Evolutionary conservation across 2,329 filamentous ascomycete genomes (phyloP).

Genomic region (Ceratocystiopsis brevicomis): DNA sequence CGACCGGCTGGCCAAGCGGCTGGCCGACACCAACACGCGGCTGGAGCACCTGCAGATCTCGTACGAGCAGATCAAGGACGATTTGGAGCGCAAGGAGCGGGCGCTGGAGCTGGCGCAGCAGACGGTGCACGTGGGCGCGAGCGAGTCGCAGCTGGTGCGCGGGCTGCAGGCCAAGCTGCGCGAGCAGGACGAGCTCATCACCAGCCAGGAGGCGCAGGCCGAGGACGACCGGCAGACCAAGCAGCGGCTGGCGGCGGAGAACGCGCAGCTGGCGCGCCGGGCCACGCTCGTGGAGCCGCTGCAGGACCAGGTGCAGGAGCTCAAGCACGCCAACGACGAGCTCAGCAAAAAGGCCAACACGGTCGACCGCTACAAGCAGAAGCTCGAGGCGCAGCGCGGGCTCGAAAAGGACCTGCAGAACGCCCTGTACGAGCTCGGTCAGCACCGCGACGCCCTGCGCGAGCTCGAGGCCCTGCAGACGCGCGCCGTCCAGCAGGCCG

Average conservation of each 20-base stretch:
- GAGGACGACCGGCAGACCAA: constrained; percentile 30
- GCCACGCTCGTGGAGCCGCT: constrained; percentile 31
- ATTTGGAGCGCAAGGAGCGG: constrained; percentile 37
- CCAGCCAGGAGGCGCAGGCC: constrained; percentile 46
- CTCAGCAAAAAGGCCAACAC: constrained; percentile 44
- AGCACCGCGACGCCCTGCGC: constrained; percentile 28
- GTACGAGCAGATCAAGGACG: constrained; percentile 45
- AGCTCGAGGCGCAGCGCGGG: constrained; percentile 36
- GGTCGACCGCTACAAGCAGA: constrained; percentile 42
- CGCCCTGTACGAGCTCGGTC: constrained; percentile 34
- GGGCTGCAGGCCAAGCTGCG: constrained; percentile 37
- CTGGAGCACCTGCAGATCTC: constrained; percentile 41
- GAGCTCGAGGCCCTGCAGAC: constrained; percentile 17
- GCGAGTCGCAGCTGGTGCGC: constrained; percentile 31
- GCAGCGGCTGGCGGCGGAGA: constrained; percentile 27
- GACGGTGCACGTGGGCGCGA: constrained; percentile 25
- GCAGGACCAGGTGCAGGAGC: constrained; percentile 39
- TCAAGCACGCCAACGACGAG: constrained; percentile 38
- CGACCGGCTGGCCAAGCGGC: constrained; percentile 34
- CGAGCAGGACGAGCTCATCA: constrained; percentile 54
- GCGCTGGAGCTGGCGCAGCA: constrained; percentile 35
- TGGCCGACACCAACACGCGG: constrained; percentile 39
- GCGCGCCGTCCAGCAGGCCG: constrained; percentile 12
- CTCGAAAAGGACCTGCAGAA: constrained; percentile 36
- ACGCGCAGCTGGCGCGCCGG: constrained; percentile 26